phyloP scores from a whole-genome alignment of 345 rosid species.

The Melaleuca alternifolia region DNA sequence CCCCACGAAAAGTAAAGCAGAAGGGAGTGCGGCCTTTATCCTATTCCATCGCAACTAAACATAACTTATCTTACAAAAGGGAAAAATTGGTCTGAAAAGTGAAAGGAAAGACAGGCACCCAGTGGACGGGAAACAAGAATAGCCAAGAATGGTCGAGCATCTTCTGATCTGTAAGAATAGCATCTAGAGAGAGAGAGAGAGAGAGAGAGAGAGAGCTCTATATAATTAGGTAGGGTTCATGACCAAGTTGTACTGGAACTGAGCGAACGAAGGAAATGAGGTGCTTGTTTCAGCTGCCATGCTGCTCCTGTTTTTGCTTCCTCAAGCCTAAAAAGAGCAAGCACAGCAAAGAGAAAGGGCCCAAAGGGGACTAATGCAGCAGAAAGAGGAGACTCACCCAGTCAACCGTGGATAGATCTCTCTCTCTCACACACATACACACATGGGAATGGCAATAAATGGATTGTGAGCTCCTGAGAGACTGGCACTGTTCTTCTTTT shows the following conservation, averaged over 20 bases:
- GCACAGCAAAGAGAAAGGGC: not conserved
- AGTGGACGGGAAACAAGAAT: not conserved
- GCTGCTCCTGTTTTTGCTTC: slow-evolving; percentile 8
- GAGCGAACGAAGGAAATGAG: not conserved
- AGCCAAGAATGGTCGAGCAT: not conserved
- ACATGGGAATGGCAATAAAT: not conserved
- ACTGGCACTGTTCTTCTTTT: not conserved
- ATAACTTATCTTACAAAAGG: not conserved
- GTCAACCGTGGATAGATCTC: not conserved
- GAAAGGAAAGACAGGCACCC: not conserved
- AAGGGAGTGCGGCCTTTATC: not conserved
- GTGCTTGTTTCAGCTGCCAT: slow-evolving; percentile 5
- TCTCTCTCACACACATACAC: not conserved
- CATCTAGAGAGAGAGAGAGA: not conserved
- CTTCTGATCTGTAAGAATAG: not conserved
- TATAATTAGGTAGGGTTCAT: not conserved
- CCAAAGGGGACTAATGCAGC: not conserved
- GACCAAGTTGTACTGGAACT: not conserved
- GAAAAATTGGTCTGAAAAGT: not conserved
- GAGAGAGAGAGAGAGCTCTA: not conserved
- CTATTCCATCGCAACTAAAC: not conserved
- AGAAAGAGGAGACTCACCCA: not conserved
- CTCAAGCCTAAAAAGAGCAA: slow-evolving; percentile 1
- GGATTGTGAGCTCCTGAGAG: not conserved
- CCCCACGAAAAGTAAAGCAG: not conserved